Evolutionary conservation across 805 yeast genomes (phyloP), one percentile per base, ranked within the genome.

Genomic region (Nakazawaea ishiwadae): DNA sequence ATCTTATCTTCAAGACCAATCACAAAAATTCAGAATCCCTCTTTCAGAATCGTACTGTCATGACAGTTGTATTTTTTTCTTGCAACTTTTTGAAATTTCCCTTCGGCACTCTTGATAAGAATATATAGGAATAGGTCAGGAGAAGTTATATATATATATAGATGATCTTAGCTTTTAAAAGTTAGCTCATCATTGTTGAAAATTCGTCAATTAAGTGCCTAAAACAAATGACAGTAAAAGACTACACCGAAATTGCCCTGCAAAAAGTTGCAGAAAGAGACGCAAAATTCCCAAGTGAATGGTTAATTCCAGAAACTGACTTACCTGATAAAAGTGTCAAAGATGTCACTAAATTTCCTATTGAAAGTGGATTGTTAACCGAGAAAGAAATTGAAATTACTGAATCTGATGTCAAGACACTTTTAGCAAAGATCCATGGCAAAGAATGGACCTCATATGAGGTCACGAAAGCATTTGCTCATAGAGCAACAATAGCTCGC

Each of bases 401-500:
- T 2, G 59, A 57, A 9, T 43, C 65, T 8, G 44, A 54, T 17
- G 67, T 65, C 4, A 33, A 30, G 14, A 29, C 21, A 16, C 9
- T 26, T 28, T 18, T 31, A 26, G 20, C 31, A 42, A 15, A 20
- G 19, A 20, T 19, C n/a, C 42, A 43, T 10, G 10, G 47, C 1
- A 68, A 68, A 18, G 56, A 62, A 42, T 63, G 66, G 57, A 56
- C 68, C 3, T 53, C 82, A 1, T 54, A 58, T 1, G 67, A 71
- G 34, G 79, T 79, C 3, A 61, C 75, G 1, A 57, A 56, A 9
- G 84, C 84, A 1, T 79, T 72, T 54, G 69, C 77, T 45, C 79
- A 79, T 51, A 57, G 84, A 34, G 76, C 84, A 3, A 68, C 77
- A 3, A 57, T 76, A 16, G 79, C 79, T 0, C 82, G 77, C 46